Evolutionary conservation across 495 filamentous ascomycete genomes (phyloP), one percentile per base, ranked within the genome.

Genomic region (Podospora australis): DNA sequence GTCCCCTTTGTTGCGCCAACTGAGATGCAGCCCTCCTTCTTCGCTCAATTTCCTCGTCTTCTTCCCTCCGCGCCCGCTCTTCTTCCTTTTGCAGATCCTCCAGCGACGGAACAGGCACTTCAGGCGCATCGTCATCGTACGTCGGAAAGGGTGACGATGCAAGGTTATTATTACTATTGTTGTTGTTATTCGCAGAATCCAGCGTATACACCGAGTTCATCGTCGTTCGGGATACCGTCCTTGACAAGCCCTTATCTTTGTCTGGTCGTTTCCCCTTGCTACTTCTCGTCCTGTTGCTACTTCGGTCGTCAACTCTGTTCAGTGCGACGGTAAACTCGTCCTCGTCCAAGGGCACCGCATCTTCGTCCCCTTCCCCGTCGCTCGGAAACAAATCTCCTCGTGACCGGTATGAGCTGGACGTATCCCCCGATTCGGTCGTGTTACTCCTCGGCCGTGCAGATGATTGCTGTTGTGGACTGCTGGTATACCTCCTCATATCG

Each of bases 311-410:
- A 0, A 83, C 87, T 22, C 74, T 77, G 23, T 83, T 83, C 22
- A 96, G 67, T 1, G 79, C 78, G 67, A 95, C 80, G 1, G 87
- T 81, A 55, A 97, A 95, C 57, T 97, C 92, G 65, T 97, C 23
- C 40, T 43, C 92, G 56, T 90, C 87, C 43, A 98, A 69, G 1
- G 92, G 90, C 20, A 96, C 80, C 1, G 92, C 92, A 73, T 98
- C 88, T 62, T 89, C 83, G 48, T 86, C 88, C 39, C 80, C 84
- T 50, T 96, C 92, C 41, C 82, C 85, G 51, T 95, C 90, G 55
- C 91, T 96, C 1, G 88, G 89, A 53, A 96, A 90, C 17, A 99
- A 70, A 65, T 99, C 92, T 0, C 89, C 90, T 42, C 94, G 77
- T n/a, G 90, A 96, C 57, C 92, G 84, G 35, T 89, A 78, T 3